These are phyloP conservation scores for Mycoemilia scoparia DNA, from an alignment of 192 early-diverging fungal genomes.

Conservation along the genomic window DNA sequence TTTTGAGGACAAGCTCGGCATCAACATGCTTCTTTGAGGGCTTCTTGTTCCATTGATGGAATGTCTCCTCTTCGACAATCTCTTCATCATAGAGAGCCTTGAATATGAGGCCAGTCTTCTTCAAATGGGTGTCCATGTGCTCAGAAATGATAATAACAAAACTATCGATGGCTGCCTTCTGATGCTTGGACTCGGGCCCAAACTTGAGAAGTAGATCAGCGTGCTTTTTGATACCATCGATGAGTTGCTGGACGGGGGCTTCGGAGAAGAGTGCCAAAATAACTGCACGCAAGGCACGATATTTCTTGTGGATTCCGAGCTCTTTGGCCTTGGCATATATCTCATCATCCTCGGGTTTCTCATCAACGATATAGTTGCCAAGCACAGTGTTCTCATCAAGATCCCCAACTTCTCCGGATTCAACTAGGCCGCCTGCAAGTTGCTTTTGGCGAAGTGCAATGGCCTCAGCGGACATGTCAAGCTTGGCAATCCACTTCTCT, in stretches of 20 bases:
- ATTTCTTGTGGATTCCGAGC: slow-evolving; percentile 51
- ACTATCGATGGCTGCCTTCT: slow-evolving; percentile 77
- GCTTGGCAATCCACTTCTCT: slow-evolving; percentile 55
- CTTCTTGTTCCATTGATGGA: slow-evolving; percentile 82
- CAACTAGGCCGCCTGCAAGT: slow-evolving; percentile 29
- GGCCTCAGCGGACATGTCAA: slow-evolving; percentile 64
- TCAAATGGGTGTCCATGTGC: slow-evolving; percentile 31
- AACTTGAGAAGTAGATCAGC: slow-evolving; percentile 55
- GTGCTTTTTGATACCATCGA: slow-evolving; percentile 55
- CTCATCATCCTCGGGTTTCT: slow-evolving; percentile 42
- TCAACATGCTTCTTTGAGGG: slow-evolving; percentile 66
- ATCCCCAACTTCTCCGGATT: slow-evolving; percentile 32
- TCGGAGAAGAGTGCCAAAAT: slow-evolving; percentile 65
- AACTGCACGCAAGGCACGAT: slow-evolving; percentile 65
- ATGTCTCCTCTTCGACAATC: slow-evolving; percentile 77
- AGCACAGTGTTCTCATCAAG: slow-evolving; percentile 52
- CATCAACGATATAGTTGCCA: slow-evolving; percentile 52
- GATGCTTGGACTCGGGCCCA: slow-evolving; percentile 59
- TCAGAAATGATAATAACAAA: slow-evolving; percentile 67
- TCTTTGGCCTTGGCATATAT: slow-evolving; percentile 61
- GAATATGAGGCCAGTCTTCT: slow-evolving; percentile 57
- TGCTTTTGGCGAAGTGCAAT: slow-evolving; percentile 55
- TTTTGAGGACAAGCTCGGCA: slow-evolving; percentile 54
- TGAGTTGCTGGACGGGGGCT: slow-evolving; percentile 24
- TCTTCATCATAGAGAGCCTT: slow-evolving; percentile 84